phyloP scores from a whole-genome alignment of 495 filamentous ascomycete species.

The Articulospora tetracladia region DNA sequence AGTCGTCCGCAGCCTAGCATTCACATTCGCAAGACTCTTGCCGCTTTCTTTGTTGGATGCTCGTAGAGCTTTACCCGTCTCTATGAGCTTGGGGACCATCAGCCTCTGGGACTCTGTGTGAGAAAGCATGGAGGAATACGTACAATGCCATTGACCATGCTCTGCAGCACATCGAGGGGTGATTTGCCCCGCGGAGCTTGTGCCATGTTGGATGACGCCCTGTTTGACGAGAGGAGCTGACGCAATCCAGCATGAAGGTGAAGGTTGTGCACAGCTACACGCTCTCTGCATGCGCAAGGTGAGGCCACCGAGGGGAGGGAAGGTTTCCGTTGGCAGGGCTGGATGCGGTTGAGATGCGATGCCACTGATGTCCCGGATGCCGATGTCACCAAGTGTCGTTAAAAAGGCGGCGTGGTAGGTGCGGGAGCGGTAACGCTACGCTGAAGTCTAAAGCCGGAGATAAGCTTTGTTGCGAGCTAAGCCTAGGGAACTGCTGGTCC shows the following conservation, averaged over 20 bases:
- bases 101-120: not conserved
- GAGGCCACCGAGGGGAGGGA: no score
- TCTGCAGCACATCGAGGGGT: conserved; percentile 38
- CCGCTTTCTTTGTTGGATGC: conserved; percentile 35
- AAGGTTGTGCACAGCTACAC: no score
- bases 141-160: conserved; percentile 45
- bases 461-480: not conserved
- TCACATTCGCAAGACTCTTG: conserved; percentile 25
- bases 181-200: conserved; percentile 25
- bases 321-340: no score
- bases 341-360: not conserved
- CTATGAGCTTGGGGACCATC: conserved; percentile 40
- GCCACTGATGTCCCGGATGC: not conserved
- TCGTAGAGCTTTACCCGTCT: conserved; percentile 45
- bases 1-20: conserved; percentile 29
- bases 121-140: conserved; percentile 13
- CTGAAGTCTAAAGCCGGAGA: not conserved
- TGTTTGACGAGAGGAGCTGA: not conserved
- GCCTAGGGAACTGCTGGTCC: no score
- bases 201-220: conserved; percentile 28
- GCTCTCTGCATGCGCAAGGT: no score
- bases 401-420: not conserved
- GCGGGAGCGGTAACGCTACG: not conserved
- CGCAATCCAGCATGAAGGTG: not conserved
- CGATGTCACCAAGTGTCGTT: no score